These are phyloP conservation scores for Chondrus crispus DNA, from an alignment of 23 red algal genomes.

Conservation along the genomic window DNA sequence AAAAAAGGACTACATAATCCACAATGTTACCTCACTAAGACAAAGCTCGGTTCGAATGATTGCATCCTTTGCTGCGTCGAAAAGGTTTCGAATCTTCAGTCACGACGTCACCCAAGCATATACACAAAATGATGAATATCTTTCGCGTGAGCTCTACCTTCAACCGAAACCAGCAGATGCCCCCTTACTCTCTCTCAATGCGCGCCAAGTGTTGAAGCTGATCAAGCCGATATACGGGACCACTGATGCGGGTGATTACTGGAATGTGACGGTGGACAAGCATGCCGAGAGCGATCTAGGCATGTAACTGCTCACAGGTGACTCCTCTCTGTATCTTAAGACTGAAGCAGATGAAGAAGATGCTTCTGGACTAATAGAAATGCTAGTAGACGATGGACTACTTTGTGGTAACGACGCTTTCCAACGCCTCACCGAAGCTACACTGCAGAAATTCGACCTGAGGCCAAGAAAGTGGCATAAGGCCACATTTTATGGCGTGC, in stretches of 20 bases:
- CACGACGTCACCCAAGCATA: neutral
- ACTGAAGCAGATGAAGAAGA: neutral
- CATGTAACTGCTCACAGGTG: neutral
- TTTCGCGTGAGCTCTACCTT: neutral
- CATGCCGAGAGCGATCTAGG: neutral
- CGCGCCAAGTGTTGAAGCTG: neutral
- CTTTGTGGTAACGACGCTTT: neutral
- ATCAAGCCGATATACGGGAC: neutral
- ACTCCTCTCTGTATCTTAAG: neutral
- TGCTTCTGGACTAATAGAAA: neutral
- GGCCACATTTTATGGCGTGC: neutral
- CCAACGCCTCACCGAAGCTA: neutral
- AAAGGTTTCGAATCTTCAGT: neutral
- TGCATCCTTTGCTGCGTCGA: neutral
- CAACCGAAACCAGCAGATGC: neutral
- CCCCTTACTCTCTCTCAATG: neutral
- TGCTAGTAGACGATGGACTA: neutral
- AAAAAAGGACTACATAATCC: neutral
- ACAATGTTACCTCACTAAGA: neutral
- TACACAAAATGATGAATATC: neutral
- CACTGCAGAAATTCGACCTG: neutral
- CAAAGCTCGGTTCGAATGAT: neutral
- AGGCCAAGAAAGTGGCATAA: neutral
- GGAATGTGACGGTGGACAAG: neutral
- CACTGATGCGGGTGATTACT: neutral